These are phyloP conservation scores for Vitis cinerea DNA, from an alignment of 164 flowering plant genomes.

Conservation along the genomic window DNA sequence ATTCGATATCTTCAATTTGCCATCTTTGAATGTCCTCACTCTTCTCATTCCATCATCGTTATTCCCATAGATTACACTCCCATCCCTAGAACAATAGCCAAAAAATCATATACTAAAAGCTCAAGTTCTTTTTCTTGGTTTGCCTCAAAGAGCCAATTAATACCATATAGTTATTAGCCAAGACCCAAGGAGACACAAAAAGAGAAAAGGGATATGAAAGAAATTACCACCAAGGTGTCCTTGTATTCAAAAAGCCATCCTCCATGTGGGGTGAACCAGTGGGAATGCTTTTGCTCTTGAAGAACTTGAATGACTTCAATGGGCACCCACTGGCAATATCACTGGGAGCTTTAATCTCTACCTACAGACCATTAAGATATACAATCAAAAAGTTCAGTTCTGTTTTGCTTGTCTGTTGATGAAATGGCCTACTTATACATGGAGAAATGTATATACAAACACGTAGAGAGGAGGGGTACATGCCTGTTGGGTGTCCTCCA, in stretches of 20 bases:
- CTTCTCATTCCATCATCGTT: slow-evolving; percentile 29
- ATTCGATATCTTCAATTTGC: slow-evolving; percentile 41
- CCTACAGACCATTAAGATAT: slow-evolving; percentile 16
- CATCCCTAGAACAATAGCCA: slow-evolving; percentile 37
- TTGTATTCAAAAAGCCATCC: slow-evolving; percentile 21
- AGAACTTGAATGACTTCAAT: slow-evolving; percentile 46
- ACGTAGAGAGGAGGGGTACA: background rate
- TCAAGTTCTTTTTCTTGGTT: too few species aligned
- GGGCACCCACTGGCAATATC: slow-evolving; percentile 39
- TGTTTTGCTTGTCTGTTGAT: too few species aligned
- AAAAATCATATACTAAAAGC: too few species aligned
- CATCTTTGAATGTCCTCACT: slow-evolving; percentile 53
- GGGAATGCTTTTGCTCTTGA: slow-evolving; percentile 20
- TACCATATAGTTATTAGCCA: background rate
- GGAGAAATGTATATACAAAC: background rate
- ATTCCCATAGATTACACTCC: slow-evolving; percentile 56
- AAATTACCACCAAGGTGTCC: slow-evolving; percentile 43
- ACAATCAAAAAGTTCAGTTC: too few species aligned
- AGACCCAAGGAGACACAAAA: too few species aligned
- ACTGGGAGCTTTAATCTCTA: slow-evolving; percentile 43
- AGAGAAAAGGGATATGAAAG: background rate
- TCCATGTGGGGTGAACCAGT: slow-evolving; percentile 13
- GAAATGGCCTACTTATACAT: background rate
- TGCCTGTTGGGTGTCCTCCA: slow-evolving; percentile 55
- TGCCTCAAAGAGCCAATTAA: too few species aligned